Evolutionary conservation across 2,329 filamentous ascomycete genomes (phyloP).

Genomic region (Samsoniella hepiali): DNA sequence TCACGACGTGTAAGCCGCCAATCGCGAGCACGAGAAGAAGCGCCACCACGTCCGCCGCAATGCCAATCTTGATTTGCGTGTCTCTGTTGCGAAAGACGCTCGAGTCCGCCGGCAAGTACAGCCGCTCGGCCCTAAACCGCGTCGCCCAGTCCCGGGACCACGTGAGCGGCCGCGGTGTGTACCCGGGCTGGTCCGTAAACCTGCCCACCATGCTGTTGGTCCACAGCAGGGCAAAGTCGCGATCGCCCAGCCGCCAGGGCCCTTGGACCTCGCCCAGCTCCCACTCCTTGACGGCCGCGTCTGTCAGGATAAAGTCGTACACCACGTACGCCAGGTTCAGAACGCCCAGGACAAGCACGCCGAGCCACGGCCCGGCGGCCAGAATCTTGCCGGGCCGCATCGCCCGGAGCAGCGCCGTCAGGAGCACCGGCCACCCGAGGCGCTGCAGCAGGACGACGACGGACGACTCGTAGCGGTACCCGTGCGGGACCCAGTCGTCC

Average conservation of each 20-base stretch:
- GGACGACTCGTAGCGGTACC: constrained; percentile 2
- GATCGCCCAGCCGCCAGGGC: not conserved
- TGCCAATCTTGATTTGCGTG: constrained; percentile 1
- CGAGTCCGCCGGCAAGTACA: not conserved
- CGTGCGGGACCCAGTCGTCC: not conserved
- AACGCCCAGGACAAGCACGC: not conserved
- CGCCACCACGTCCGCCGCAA: constrained; percentile 1
- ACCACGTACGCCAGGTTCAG: not conserved
- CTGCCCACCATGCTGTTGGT: not conserved
- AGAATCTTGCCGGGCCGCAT: constrained; percentile 1
- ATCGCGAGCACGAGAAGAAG: not conserved
- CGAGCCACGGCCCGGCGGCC: not conserved
- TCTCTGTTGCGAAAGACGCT: not conserved
- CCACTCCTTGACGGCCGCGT: not conserved
- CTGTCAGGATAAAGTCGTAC: not conserved
- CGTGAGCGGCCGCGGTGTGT: not conserved
- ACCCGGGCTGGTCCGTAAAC: not conserved
- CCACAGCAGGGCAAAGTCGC: constrained; percentile 3
- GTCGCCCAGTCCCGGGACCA: not conserved
- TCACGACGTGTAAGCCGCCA: not conserved
- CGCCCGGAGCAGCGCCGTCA: not conserved
- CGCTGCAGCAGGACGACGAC: not conserved
- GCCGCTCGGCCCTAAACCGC: not conserved
- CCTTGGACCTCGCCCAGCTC: not conserved
- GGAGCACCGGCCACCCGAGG: not conserved